Base-by-base conservation (phyloP, 768 basidiomycete genomes). In the Xanthoconium stramineum region DNA sequence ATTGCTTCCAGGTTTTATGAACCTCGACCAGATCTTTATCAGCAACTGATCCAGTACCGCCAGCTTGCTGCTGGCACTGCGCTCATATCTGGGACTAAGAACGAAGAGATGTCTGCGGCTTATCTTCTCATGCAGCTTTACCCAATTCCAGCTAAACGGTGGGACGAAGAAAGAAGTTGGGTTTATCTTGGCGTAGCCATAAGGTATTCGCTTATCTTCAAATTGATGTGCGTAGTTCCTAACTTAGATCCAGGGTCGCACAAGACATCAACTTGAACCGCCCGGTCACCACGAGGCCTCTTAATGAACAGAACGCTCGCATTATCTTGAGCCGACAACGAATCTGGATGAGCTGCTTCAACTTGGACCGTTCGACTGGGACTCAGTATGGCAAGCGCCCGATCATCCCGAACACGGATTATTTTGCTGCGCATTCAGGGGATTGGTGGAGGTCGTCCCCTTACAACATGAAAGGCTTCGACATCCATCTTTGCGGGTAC, bases 151-250 rank as follows among this genome's bases (percentile, higher is more conserved):
- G 79, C 85, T 0, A 81, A 83, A 48, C 81, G 85, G 32, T 94
- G 91, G 86, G 92, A 94, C 65, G 91, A 96, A 60, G 92, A 96
- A 65, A 80, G 92, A 29, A 87, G 86, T 50, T 97, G 91, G 90
- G 71, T 95, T 47, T 93, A 90, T 69, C 84, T 95, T 20, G 94
- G 94, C 8, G 77, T 94, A 30, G 93, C 91, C 9, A 93, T 95
- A 57, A 80, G 92, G 90, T 89, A 32, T 74, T 57, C 32, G 29
- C 24, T 32, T 45, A 36, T n/a, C 24, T 30, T 43, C 13, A 14
- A 19, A 28, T 14, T 10, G 17, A 38, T 32, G 36, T 19, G 2
- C 38, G 47, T 44, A 29, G 45, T 37, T 60, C 47, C 52, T 63
- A 37, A 61, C 48, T 50, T n/a, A 15, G 50, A 46, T 15, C 47